Evolutionary conservation across 495 filamentous ascomycete genomes (phyloP).

Genomic region (Daldinia vernicosa): DNA sequence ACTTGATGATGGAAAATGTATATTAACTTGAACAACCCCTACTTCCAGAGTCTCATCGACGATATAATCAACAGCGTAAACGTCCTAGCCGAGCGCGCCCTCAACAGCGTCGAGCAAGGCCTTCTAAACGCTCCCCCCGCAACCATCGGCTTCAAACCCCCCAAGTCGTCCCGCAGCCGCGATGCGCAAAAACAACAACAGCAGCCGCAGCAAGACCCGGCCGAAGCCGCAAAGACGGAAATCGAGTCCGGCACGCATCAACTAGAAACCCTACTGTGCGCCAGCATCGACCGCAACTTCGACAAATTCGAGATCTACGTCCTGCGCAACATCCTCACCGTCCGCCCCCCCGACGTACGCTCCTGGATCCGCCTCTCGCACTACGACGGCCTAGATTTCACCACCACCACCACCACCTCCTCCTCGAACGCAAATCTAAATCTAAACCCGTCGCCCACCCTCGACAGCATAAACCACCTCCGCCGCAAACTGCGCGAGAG

Average conservation of each 20-base stretch:
- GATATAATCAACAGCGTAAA: constrained; percentile 98
- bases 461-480: constrained; percentile 72
- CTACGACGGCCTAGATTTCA: constrained; percentile 70
- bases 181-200: constrained; percentile 58
- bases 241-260: constrained; percentile 91
- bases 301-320: constrained; percentile 96
- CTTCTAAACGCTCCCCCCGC: constrained; percentile 75
- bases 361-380: constrained; percentile 82
- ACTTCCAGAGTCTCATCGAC: constrained; percentile 82
- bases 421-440: constrained; percentile 14
- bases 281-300: constrained; percentile 93
- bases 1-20: constrained; percentile 1
- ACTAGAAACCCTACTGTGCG: constrained; percentile 92
- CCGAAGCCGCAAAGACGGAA: constrained; percentile 71
- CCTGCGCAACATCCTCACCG: constrained; percentile 85
- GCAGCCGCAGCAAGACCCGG: constrained; percentile 63
- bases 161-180: constrained; percentile 41
- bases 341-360: constrained; percentile 72
- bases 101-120: constrained; percentile 82
- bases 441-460: neutral
- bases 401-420: neutral
- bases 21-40: constrained; percentile 14
- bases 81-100: constrained; percentile 83
- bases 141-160: constrained; percentile 74
- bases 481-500: constrained; percentile 84